These are phyloP conservation scores for Orobanche coerulescens DNA, from an alignment of 257 asterid species.

Conservation along the genomic window DNA sequence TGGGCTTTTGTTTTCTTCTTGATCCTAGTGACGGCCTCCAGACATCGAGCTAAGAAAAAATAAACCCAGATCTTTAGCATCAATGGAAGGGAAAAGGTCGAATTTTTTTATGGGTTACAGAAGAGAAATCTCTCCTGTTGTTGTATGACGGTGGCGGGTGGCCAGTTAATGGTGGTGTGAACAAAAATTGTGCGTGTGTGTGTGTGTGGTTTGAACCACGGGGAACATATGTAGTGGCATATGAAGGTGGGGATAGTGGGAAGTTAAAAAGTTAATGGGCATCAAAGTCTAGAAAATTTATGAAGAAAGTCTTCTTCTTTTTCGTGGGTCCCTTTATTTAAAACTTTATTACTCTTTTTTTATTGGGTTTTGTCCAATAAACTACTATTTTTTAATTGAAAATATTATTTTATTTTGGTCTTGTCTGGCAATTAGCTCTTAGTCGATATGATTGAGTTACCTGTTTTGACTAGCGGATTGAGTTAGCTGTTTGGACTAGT, in stretches of 20 bases:
- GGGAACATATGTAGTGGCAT: slow-evolving; percentile 24
- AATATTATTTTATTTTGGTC: too few relatives aligned
- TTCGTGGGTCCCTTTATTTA: background rate
- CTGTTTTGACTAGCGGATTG: too few relatives aligned
- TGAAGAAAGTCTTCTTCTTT: background rate
- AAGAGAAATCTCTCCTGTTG: slow-evolving; percentile 3
- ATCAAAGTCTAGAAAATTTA: background rate
- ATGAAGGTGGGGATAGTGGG: slow-evolving; percentile 41
- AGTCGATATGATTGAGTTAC: too few relatives aligned
- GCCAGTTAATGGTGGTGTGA: slow-evolving; percentile 20
- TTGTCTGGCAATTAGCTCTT: too few relatives aligned
- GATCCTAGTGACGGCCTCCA: slow-evolving; percentile 20
- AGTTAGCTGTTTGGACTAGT: too few relatives aligned
- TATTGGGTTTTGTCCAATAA: too few relatives aligned
- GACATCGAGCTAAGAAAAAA: slow-evolving; percentile 18
- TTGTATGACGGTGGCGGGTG: slow-evolving; percentile 5
- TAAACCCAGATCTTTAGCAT: slow-evolving; percentile 37
- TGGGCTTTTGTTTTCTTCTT: slow-evolving; percentile 20
- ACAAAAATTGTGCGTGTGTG: slow-evolving; percentile 1
- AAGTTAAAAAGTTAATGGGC: slow-evolving; percentile 22
- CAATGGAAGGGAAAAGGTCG: background rate
- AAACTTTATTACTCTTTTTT: background rate
- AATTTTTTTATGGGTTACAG: background rate
- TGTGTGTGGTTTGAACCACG: slow-evolving; percentile 37
- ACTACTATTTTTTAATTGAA: too few relatives aligned